Percentiles rank a stretch among this genome's conserved stretches.
Evolutionary conservation across 805 yeast genomes (phyloP).

Genomic region (Monosporozyma siamensis): DNA sequence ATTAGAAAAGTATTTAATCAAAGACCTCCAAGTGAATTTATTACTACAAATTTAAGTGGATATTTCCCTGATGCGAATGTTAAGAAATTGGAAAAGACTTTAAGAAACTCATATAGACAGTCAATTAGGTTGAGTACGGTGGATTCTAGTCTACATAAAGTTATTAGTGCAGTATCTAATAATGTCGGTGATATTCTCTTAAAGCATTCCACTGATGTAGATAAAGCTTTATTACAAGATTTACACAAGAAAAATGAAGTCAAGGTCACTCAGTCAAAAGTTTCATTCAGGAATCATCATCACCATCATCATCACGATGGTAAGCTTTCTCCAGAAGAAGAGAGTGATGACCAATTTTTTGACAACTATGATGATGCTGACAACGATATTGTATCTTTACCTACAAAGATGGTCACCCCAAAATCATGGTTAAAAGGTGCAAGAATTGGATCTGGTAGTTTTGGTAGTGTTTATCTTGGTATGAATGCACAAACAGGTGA

Average conservation of each 20-base stretch:
- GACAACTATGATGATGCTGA: conserved; percentile 21
- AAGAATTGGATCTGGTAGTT: conserved; percentile 87
- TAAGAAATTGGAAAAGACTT: conserved; percentile 63
- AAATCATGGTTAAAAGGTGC: conserved; percentile 89
- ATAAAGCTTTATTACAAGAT: conserved; percentile 34
- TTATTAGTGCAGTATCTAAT: conserved; percentile 32
- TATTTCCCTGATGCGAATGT: conserved; percentile 82
- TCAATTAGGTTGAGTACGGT: conserved; percentile 45
- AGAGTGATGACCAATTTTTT: not conserved
- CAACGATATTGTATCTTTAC: conserved; percentile 32
- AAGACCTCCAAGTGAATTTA: conserved; percentile 88
- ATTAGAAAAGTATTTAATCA: conserved; percentile 57
- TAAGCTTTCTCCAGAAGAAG: not conserved
- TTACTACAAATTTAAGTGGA: conserved; percentile 79
- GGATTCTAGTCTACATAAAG: conserved; percentile 11
- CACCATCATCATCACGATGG: no score
- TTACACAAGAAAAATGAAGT: conserved; percentile 12
- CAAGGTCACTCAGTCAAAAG: not conserved
- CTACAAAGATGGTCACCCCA: conserved; percentile 43
- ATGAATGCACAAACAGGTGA: conserved; percentile 90
- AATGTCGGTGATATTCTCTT: conserved; percentile 60
- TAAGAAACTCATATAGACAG: conserved; percentile 74
- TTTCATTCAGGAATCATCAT: not conserved
- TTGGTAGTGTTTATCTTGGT: conserved; percentile 88
- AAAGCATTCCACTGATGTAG: conserved; percentile 47